Percentiles rank a stretch among this genome's conserved stretches.
Evolutionary conservation across 305 asterid species (phyloP).

Genomic region (Solanum hybrid): DNA sequence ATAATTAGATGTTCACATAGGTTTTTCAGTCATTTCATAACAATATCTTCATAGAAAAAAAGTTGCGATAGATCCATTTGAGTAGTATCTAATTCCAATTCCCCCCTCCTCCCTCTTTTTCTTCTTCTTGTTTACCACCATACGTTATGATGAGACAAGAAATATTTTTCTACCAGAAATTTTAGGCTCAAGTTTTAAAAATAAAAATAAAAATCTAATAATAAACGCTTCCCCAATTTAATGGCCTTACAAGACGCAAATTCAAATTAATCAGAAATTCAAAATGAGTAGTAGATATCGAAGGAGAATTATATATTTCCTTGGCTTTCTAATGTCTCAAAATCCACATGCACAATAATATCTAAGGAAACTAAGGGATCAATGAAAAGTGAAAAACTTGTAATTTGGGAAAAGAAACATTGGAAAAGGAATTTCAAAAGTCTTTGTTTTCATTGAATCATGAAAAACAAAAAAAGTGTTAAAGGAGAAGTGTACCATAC

Average conservation of each 20-base stretch:
- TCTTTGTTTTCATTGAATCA: neutral
- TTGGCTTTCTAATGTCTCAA: neutral
- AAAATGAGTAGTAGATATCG: neutral
- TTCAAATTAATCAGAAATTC: too few species aligned
- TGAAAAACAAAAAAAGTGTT: neutral
- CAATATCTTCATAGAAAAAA: neutral
- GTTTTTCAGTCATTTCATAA: neutral
- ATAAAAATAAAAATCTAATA: neutral
- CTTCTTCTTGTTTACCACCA: neutral
- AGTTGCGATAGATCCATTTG: neutral
- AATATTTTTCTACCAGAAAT: fast-evolving
- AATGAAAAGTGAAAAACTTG: neutral
- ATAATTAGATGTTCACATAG: neutral
- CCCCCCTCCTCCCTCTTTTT: neutral
- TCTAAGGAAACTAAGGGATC: neutral
- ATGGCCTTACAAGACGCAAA: neutral
- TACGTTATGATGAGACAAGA: neutral
- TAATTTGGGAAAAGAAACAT: neutral
- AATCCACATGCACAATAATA: neutral
- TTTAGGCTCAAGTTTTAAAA: neutral
- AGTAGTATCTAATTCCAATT: neutral
- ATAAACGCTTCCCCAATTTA: neutral
- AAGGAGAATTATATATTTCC: neutral
- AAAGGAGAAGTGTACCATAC: neutral
- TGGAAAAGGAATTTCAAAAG: neutral